Base-by-base conservation (phyloP, 2,329 filamentous ascomycete species). In the Ilyonectria destructans region DNA sequence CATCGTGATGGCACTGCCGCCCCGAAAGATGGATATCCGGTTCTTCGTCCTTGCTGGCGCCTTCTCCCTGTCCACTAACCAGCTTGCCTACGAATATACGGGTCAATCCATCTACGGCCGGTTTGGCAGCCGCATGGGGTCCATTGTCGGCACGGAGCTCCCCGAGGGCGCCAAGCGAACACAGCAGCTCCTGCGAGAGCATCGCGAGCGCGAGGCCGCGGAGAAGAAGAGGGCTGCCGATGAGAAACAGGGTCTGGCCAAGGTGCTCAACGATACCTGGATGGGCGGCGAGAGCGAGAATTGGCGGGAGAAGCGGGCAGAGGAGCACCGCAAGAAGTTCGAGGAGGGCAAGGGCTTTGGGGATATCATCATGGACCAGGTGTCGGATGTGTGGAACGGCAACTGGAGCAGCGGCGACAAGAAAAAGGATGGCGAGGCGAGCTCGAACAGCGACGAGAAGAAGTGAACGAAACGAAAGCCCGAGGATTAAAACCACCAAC, bases 31-130 rank as follows among this genome's bases (percentile, higher is more conserved):
- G 58, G 85, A 88, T 77, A 65, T 87, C 58, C 87, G 88, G 66
- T 84, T 85, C 77, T 73, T 84, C 56, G 77, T 88, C 60, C 85
- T 90, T 58, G 82, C 82, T 64, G 82, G 82, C 65, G 83, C 84
- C 64, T 84, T 87, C 71, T 85, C 88, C 33, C 83, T 87, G 71
- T 85, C 85, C 63, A 85, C 86, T 65, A 87, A 87, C 78, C 86
- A 87, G 78, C 85, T 90, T 46, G 82, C 82, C 56, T 84, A 85
- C 79, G 87, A 89, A 79, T 89, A 86, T 80, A 89, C 84, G 15
- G 88, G 88, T 58, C 82, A 82, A 57, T 88, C 87, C 31, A 83
- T 89, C 67, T 80, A 83, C 74, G 74, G 80, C 69, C 87, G 87
- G 9, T 82, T 88, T 69, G 78, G 78, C 65, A 79, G 74, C 69